Base-by-base conservation (phyloP, 2,329 filamentous ascomycete genomes). In the Beauveria asiatica region DNA sequence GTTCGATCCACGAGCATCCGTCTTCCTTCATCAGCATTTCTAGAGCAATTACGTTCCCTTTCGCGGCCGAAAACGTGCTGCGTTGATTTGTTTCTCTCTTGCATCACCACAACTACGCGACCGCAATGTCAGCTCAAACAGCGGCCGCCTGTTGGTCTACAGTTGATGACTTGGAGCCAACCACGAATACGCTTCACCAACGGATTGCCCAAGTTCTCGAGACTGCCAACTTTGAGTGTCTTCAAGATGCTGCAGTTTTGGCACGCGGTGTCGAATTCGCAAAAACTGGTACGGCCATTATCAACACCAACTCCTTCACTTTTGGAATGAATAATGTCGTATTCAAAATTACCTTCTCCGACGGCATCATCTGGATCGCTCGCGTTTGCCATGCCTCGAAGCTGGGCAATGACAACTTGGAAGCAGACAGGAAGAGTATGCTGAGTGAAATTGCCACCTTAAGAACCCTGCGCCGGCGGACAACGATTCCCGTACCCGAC, bases 371-470 rank as follows among this genome's bases (percentile, higher is more conserved):
- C 23, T 48, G 45, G 45, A 48, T 48, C 23, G 45, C 45, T 25
- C 21, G 45, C 8, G 9, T 48, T 48, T 25, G 23, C 13, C 21
- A 48, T 21, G 4, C n/a, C 10, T 21, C 10, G 9, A 21, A 11
- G 1, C 10, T 25, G 2, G 19, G 10, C 19, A 21, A 19, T 11
- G n/a, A 19, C 9, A 19, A 25, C 8, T 1, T 11, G 5, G 10
- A 21, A 19, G 19, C n/a, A 46, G 21, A 48, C 11, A 48, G 21
- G 6, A 27, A 27, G 45, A 27, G 23, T 16, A 62, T 62, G 61
- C 57, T 62, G 51, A 62, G 61, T 42, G 61, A 62, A 42, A 60
- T 62, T 19, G 61, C 61, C 23, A 62, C 60, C 6, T 39, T 60
- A 21, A 59, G 54, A 55, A 62, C 56, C 39, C 41, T 60, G 21